phyloP scores from a whole-genome alignment of 352 stramenopile genomes.

The Pythium plurisporium region DNA sequence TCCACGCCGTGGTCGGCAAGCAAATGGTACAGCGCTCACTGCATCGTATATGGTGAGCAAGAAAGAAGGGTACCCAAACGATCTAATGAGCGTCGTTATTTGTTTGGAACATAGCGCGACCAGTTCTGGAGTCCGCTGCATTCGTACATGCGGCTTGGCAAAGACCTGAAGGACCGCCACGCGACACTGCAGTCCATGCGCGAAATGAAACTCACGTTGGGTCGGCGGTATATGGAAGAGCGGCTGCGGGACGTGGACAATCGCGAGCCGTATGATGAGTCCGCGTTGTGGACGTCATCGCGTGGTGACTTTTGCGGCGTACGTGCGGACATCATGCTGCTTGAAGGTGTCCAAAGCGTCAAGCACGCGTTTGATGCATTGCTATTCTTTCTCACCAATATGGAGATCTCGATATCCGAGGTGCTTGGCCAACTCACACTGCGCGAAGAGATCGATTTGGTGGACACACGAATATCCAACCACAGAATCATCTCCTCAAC shows the following conservation, averaged over 20 bases:
- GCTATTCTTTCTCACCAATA: slow-evolving; percentile 36
- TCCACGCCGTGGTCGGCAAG: neutral
- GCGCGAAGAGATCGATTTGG: slow-evolving; percentile 45
- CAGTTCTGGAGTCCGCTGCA: neutral
- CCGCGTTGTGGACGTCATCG: neutral
- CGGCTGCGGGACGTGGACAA: no score
- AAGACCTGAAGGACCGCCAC: neutral
- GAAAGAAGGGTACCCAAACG: no score
- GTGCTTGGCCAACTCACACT: slow-evolving; percentile 41
- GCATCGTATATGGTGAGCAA: no score
- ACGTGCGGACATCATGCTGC: slow-evolving; percentile 41
- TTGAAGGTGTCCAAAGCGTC: slow-evolving; percentile 33
- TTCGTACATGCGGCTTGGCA: neutral
- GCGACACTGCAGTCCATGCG: neutral
- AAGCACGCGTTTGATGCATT: slow-evolving; percentile 49
- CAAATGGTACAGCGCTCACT: no score
- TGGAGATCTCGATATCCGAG: slow-evolving; percentile 58
- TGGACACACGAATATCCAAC: slow-evolving; percentile 29
- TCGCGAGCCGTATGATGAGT: no score
- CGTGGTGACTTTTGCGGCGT: slow-evolving; percentile 5
- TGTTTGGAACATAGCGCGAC: neutral
- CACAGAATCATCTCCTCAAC: slow-evolving; percentile 36
- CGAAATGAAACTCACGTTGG: neutral
- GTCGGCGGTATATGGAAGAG: neutral
- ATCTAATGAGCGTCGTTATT: neutral